phyloP scores from a whole-genome alignment of 2,329 filamentous ascomycete genomes.

The Diaporthe velutina region DNA sequence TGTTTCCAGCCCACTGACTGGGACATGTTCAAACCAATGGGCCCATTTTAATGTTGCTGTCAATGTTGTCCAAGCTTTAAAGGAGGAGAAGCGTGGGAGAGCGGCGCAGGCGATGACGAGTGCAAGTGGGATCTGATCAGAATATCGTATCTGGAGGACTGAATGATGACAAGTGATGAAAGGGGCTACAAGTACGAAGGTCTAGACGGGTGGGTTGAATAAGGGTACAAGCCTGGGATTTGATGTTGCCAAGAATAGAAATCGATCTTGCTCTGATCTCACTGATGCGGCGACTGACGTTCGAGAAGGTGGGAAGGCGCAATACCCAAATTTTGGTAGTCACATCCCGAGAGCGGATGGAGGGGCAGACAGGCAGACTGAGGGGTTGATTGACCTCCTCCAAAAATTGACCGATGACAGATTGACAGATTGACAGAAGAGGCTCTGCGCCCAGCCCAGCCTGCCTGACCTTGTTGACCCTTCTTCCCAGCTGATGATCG shows the following conservation, averaged over 20 bases:
- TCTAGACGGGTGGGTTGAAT: background rate
- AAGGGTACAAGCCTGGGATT: background rate
- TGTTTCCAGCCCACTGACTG: background rate
- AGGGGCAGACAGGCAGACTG: constrained; percentile 4
- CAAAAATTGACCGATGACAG: background rate
- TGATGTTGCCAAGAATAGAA: constrained; percentile 25
- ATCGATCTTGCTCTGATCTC: constrained; percentile 19
- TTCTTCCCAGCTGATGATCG: constrained; percentile 14
- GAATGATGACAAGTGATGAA: background rate
- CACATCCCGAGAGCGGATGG: background rate
- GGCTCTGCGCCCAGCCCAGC: constrained; percentile 5
- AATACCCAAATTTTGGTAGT: background rate
- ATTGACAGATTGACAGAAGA: background rate
- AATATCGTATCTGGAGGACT: background rate
- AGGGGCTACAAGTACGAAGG: background rate
- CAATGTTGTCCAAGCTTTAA: background rate
- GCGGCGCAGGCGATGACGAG: constrained; percentile 13
- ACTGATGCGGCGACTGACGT: constrained; percentile 17
- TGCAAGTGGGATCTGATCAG: background rate
- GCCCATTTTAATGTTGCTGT: background rate
- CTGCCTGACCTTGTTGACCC: constrained; percentile 8
- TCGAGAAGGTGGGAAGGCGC: background rate
- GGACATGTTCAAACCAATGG: background rate
- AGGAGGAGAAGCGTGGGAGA: background rate
- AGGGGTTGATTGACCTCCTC: background rate